Evolutionary conservation across 805 yeast genomes (phyloP), one percentile per base, ranked within the genome.

Genomic region (Pichia heedii): DNA sequence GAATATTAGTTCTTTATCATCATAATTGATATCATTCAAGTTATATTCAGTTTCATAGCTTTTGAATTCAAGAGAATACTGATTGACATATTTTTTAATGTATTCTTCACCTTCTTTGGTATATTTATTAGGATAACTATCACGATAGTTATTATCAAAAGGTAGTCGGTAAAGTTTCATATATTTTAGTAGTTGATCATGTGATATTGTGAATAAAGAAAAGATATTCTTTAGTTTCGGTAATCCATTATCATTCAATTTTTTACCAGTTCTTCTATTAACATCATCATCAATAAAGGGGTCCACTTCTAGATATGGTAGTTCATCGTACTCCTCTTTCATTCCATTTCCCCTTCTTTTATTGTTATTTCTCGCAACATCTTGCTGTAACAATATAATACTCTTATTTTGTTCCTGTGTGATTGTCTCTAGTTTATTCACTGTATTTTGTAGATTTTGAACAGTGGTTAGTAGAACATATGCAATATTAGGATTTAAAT

Each of bases 331-430:
- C 22, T 52, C 53, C n/a, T 44, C 42, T 29, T 60, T 63, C 19
- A 58, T 20, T 3, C 66, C 66, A 12, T 58, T 43, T 2, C 63
- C 66, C 22, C 64, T 45, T n/a, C 46, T 33, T 26, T 47, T 45
- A 41, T 62, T 62, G 18, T 49, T 26, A 5, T 52, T 47, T 18
- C 55, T 47, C 6, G 57, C 54, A 16, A 59, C 43, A 19, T 58
- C 50, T 40, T 60, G 65, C 42, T 62, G 62, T 13, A 60, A 48
- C 16, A 54, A 24, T 10, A 56, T 49, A 5, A 53, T 38, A 1
- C 54, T 46, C 18, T 50, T 45, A 24, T 50, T 51, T 34, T 58
- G 60, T n/a, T 48, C 36, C 18, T 35, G 41, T 13, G 56, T 19
- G 19, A 53, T 54, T 15, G 46, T 49, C 37, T 55, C 49, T 26